Evolutionary conservation across 2,329 filamentous ascomycete species (phyloP).

Genomic region (Thielaviopsis populi): DNA sequence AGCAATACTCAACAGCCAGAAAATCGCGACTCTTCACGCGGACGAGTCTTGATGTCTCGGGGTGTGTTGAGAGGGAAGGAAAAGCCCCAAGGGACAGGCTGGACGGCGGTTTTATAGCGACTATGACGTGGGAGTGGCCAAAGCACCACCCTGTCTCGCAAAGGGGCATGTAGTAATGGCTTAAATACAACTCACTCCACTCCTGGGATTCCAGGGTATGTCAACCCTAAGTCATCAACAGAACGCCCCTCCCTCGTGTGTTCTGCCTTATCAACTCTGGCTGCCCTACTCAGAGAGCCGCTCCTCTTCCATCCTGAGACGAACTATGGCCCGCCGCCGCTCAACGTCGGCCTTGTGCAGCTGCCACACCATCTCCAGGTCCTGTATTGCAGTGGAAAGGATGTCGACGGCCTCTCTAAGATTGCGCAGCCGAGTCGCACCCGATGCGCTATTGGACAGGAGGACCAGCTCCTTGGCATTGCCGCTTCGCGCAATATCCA

Average conservation of each 20-base stretch:
- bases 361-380: background rate
- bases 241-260: too few species aligned
- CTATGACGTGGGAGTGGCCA: conserved; percentile 2
- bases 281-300: background rate
- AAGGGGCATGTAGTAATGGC: background rate
- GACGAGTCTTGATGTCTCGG: background rate
- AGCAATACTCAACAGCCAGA: background rate
- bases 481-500: conserved; percentile 2
- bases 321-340: background rate
- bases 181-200: background rate
- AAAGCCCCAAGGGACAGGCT: background rate
- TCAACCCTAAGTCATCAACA: too few species aligned
- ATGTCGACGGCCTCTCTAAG: conserved; percentile 7
- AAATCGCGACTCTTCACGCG: background rate
- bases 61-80: background rate
- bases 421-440: conserved; percentile 3
- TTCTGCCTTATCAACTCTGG: too few species aligned
- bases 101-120: background rate
- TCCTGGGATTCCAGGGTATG: too few species aligned
- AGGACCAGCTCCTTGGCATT: background rate
- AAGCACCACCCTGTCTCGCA: background rate
- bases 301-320: background rate
- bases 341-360: conserved; percentile 3
- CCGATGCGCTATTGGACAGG: conserved; percentile 5
- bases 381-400: conserved; percentile 1